Conservation (phyloP, 2,329 filamentous ascomycete species). For the Colletotrichum incanum region DNA sequence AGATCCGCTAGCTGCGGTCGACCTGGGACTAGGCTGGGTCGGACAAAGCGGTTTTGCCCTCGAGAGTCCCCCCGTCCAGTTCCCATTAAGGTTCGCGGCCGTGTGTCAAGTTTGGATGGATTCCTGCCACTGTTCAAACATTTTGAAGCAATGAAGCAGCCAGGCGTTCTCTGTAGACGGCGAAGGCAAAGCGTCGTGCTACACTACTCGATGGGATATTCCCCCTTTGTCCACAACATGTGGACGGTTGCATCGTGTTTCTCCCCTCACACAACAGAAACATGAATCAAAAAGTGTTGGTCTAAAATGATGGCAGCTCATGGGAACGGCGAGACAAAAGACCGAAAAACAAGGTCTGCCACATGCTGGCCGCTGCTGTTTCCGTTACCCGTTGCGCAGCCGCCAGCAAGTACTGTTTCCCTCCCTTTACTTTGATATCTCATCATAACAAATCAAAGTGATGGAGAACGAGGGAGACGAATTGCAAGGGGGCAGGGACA, state of each 20-base stretch:
- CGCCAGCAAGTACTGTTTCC: slow-evolving; percentile 3
- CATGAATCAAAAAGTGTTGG: slow-evolving; percentile 28
- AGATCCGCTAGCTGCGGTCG: slow-evolving; percentile 40
- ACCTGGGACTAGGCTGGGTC: slow-evolving; percentile 36
- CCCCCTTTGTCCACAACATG: neutral
- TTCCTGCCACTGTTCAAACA: slow-evolving; percentile 37
- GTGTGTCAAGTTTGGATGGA: slow-evolving; percentile 44
- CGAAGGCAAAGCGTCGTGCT: slow-evolving; percentile 1
- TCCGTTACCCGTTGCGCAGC: slow-evolving; percentile 26
- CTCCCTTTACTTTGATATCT: slow-evolving; percentile 17
- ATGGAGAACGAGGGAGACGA: slow-evolving; percentile 38
- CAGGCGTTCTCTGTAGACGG: neutral
- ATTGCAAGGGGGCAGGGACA: slow-evolving; percentile 18
- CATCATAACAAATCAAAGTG: slow-evolving; percentile 14
- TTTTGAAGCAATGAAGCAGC: slow-evolving; percentile 32
- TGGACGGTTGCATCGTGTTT: slow-evolving; percentile 29
- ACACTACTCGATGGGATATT: neutral
- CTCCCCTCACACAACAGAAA: slow-evolving; percentile 23
- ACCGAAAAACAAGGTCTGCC: slow-evolving; percentile 27
- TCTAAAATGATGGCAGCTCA: slow-evolving; percentile 8
- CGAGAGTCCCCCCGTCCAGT: slow-evolving; percentile 15
- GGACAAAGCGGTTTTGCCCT: slow-evolving; percentile 37
- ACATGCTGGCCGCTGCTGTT: slow-evolving; percentile 28
- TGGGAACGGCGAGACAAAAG: slow-evolving; percentile 42
- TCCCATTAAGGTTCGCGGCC: slow-evolving; percentile 37